These are phyloP conservation scores for Neocucurbitaria cava DNA, from an alignment of 2,329 filamentous ascomycete species.

Conservation along the genomic window DNA sequence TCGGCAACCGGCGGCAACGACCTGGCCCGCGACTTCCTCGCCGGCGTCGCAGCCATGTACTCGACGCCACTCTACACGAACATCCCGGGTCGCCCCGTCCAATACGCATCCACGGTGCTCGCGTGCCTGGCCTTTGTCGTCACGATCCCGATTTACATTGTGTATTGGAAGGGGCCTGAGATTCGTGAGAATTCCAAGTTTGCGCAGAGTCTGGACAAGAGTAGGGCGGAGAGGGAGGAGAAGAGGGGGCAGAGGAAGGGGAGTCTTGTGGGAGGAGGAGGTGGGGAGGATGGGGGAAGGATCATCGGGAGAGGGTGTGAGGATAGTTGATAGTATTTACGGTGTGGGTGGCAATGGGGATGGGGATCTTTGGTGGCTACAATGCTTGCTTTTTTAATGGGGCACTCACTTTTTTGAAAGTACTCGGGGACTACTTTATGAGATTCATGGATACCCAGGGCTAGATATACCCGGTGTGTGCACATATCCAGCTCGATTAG, in stretches of 20 bases:
- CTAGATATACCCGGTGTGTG: no score
- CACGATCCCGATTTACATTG: constrained; percentile 60
- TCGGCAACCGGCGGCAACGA: constrained; percentile 80
- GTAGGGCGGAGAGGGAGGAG: constrained; percentile 34
- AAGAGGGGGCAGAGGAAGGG: constrained; percentile 39
- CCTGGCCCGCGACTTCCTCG: constrained; percentile 75
- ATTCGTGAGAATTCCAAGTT: constrained; percentile 61
- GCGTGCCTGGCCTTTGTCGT: constrained; percentile 58
- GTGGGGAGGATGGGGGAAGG: neutral
- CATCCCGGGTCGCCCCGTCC: constrained; percentile 52
- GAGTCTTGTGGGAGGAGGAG: constrained; percentile 20
- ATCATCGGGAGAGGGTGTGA: constrained; percentile 12
- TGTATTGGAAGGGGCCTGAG: constrained; percentile 63
- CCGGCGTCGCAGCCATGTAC: constrained; percentile 73
- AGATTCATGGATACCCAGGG: no score
- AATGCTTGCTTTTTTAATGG: no score
- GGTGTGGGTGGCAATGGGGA: no score
- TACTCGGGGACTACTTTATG: no score
- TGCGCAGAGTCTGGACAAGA: constrained; percentile 53
- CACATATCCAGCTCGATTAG: no score
- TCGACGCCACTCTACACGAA: constrained; percentile 60
- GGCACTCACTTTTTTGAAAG: no score
- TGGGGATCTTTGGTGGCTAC: neutral
- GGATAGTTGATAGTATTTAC: neutral
- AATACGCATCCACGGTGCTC: constrained; percentile 63